Percentiles rank a stretch among this genome's conserved stretches.
Evolutionary conservation across 257 asterid species (phyloP).

Genomic region (Fraxinus americana): DNA sequence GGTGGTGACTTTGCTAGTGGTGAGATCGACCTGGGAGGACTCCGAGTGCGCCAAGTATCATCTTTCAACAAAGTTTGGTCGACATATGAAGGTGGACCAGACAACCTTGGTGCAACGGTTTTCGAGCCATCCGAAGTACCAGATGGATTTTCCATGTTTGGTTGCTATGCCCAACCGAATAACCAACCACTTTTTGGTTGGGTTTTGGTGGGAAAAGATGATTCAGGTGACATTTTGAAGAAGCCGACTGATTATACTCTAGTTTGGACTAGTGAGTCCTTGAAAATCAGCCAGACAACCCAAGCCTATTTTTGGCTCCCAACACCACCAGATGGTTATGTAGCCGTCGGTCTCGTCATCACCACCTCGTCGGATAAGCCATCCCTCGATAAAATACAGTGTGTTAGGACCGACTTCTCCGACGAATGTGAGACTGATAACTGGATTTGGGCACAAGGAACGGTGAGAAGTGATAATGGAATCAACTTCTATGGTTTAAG

Average conservation of each 20-base stretch:
- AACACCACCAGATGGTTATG: constrained; percentile 68
- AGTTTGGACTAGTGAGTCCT: too few relatives aligned
- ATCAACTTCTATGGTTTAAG: constrained; percentile 43
- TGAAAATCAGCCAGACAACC: constrained; percentile 11
- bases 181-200: constrained; percentile 66
- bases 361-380: constrained; percentile 74
- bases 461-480: constrained; percentile 27
- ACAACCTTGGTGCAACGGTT: constrained; percentile 65
- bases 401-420: constrained; percentile 66
- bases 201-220: constrained; percentile 71
- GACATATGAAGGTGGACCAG: constrained; percentile 50
- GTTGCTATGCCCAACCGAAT: constrained; percentile 73
- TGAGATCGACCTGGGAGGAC: constrained; percentile 76
- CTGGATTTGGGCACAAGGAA: constrained; percentile 65
- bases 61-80: constrained; percentile 58
- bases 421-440: constrained; percentile 54
- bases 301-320: constrained; percentile 78
- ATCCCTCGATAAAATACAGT: constrained; percentile 53
- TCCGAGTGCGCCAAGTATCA: constrained; percentile 51
- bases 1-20: constrained; percentile 70
- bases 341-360: constrained; percentile 62
- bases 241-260: too few relatives aligned
- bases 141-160: constrained; percentile 83
- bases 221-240: constrained; percentile 29
- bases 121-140: constrained; percentile 76